Conservation (phyloP, 1,284 basidiomycete genomes). For the Puccinia horiana region DNA sequence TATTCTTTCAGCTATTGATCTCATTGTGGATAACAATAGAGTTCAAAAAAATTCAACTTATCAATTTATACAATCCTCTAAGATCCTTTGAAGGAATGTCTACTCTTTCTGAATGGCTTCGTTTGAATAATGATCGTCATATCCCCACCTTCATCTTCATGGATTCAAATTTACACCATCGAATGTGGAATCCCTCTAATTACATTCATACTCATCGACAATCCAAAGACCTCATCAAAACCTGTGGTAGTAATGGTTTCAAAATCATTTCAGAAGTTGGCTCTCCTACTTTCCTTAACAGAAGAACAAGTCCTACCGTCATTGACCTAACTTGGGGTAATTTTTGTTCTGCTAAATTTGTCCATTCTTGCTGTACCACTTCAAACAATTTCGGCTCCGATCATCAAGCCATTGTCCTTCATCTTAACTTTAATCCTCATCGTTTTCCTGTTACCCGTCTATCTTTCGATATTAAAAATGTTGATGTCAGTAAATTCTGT, state of each 20-base stretch:
- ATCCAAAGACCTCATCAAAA: background rate
- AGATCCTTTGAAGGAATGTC: background rate
- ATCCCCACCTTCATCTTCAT: slow-evolving; percentile 7
- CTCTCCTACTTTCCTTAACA: background rate
- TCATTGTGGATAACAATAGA: background rate
- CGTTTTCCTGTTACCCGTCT: background rate
- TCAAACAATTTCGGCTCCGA: background rate
- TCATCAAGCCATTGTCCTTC: background rate
- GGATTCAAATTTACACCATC: slow-evolving; percentile 8
- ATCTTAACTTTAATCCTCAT: background rate
- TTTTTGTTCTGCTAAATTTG: background rate
- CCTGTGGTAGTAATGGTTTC: slow-evolving; percentile 9
- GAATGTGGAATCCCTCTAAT: background rate
- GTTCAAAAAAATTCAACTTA: background rate
- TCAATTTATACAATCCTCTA: background rate
- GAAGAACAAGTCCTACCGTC: background rate
- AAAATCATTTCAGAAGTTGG: slow-evolving; percentile 13
- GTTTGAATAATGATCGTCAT: background rate
- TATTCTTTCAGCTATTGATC: background rate
- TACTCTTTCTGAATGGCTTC: background rate
- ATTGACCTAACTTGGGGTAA: slow-evolving; percentile 1
- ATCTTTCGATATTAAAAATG: background rate
- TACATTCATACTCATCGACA: background rate
- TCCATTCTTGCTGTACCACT: background rate
- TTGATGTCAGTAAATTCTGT: background rate